phyloP scores from a whole-genome alignment of 768 basidiomycete genomes.

The Tulasnella sp. region DNA sequence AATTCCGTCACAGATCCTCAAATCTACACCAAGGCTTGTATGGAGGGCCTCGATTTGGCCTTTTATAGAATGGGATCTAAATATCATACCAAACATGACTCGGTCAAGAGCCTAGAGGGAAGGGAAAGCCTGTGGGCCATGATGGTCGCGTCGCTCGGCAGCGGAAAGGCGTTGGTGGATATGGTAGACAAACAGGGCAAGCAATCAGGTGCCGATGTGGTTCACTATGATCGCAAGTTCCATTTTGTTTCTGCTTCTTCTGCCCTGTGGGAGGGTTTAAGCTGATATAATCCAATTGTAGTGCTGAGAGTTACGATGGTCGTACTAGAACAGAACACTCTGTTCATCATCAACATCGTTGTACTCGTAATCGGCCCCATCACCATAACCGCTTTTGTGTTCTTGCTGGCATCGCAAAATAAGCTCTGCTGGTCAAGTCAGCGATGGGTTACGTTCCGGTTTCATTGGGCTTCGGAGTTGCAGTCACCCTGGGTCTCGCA shows the following conservation, averaged over 20 bases:
- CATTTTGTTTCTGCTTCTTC: not conserved
- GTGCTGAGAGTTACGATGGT: conserved; percentile 50
- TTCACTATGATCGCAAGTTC: conserved; percentile 64
- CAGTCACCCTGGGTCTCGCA: conserved; percentile 39
- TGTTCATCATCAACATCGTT: conserved; percentile 48
- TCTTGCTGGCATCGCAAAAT: conserved; percentile 20
- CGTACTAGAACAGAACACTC: conserved; percentile 39
- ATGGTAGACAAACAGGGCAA: conserved; percentile 25
- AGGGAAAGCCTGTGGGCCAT: conserved; percentile 60
- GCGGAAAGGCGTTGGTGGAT: conserved; percentile 45
- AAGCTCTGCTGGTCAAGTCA: conserved; percentile 1
- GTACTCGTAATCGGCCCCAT: conserved; percentile 55
- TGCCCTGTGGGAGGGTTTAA: too few relatives aligned
- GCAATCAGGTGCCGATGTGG: conserved; percentile 28
- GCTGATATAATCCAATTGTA: conserved; percentile 26
- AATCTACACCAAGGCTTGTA: conserved; percentile 44
- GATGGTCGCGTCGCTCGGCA: conserved; percentile 54
- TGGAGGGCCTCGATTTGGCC: conserved; percentile 66
- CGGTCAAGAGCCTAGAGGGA: conserved; percentile 46
- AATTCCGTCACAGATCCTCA: conserved; percentile 64
- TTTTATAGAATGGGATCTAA: conserved; percentile 64
- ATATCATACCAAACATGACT: conserved; percentile 69
- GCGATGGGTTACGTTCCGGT: conserved; percentile 52
- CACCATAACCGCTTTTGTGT: conserved; percentile 33
- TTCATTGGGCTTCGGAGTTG: conserved; percentile 37